These are phyloP conservation scores for Ambrosia hybrid DNA, from an alignment of 140 eudicot species.

Conservation along the genomic window DNA sequence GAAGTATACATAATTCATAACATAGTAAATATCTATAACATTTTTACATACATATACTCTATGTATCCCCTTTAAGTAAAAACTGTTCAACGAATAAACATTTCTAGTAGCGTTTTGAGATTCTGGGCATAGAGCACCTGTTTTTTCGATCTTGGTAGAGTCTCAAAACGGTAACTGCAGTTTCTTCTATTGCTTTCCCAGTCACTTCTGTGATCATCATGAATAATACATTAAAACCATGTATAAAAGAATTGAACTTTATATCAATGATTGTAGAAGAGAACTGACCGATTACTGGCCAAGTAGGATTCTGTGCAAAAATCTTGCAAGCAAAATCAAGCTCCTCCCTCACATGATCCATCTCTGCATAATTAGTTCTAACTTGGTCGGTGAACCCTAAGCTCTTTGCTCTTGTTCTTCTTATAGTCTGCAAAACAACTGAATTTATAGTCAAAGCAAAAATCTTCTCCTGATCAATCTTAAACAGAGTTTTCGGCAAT, in stretches of 20 bases:
- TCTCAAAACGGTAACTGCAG: constrained; percentile 71
- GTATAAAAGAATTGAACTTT: neutral
- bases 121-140: constrained; percentile 77
- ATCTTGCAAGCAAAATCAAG: constrained; percentile 67
- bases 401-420: constrained; percentile 81
- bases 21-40: neutral
- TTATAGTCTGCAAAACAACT: constrained; percentile 72
- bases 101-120: constrained; percentile 70
- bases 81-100: neutral
- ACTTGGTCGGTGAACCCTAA: constrained; percentile 57
- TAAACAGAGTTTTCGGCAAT: constrained; percentile 66
- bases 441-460: constrained; percentile 85
- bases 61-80: neutral
- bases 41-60: neutral
- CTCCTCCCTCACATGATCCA: constrained; percentile 74
- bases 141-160: constrained; percentile 73
- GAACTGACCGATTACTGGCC: constrained; percentile 88
- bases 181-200: constrained; percentile 82
- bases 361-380: constrained; percentile 65
- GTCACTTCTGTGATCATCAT: constrained; percentile 63
- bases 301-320: constrained; percentile 82
- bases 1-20: neutral
- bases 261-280: neutral
- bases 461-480: constrained; percentile 76
- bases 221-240: constrained; percentile 8